A percentile compares a stretch with the other conserved stretches of the same genome.
Conservation (phyloP, 2,329 filamentous ascomycete genomes). For the Colletotrichum truncatum region DNA sequence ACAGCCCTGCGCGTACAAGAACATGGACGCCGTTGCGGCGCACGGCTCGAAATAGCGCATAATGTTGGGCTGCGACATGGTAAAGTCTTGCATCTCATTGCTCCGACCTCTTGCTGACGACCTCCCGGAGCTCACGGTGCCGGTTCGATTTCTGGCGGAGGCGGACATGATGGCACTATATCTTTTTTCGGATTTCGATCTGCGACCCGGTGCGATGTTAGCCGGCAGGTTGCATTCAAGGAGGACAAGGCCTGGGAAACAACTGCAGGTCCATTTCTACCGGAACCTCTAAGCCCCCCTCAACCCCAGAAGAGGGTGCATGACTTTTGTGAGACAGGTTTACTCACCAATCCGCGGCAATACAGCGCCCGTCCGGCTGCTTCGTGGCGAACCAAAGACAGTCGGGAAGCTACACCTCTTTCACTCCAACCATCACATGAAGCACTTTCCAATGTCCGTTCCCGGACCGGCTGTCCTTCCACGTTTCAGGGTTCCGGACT, state of each 20-base stretch:
- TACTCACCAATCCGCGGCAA: constrained; percentile 50
- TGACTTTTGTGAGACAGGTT: constrained; percentile 45
- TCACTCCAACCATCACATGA: constrained; percentile 48
- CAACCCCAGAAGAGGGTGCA: constrained; percentile 30
- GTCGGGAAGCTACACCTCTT: constrained; percentile 42
- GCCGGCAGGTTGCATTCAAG: constrained; percentile 35
- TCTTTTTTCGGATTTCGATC: constrained; percentile 38
- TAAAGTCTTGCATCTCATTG: constrained; percentile 60
- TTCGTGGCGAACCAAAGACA: constrained; percentile 33
- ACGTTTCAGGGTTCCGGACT: constrained; percentile 31
- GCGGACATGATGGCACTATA: constrained; percentile 65
- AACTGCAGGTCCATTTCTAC: constrained; percentile 30
- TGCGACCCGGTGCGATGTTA: constrained; percentile 34
- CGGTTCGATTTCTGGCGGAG: constrained; percentile 66
- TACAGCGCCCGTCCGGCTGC: constrained; percentile 28
- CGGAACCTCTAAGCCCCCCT: constrained; percentile 28
- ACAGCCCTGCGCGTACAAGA: constrained; percentile 87
- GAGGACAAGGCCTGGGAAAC: constrained; percentile 33
- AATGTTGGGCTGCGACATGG: constrained; percentile 59
- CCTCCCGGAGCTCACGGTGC: constrained; percentile 66
- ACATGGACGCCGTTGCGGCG: constrained; percentile 88
- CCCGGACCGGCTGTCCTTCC: constrained; percentile 37
- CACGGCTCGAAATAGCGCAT: constrained; percentile 80
- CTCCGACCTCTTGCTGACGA: constrained; percentile 57
- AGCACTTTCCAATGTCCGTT: constrained; percentile 41